These are phyloP conservation scores for Wallacemonas collosoma DNA, from an alignment of 208 protist species.

Conservation along the genomic window DNA sequence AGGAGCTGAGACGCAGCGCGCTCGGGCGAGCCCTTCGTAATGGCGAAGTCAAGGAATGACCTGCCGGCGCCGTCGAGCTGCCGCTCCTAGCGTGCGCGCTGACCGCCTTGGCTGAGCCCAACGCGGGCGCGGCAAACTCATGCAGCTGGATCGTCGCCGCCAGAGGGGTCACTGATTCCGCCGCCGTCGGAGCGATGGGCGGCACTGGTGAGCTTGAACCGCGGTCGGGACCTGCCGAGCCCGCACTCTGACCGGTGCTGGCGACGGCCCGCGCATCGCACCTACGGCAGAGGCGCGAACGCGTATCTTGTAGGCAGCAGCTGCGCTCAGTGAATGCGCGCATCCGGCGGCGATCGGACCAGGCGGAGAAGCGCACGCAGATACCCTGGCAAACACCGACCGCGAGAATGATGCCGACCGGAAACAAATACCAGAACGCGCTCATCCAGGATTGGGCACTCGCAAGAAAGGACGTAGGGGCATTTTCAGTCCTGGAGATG, in stretches of 20 bases:
- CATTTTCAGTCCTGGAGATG: neutral
- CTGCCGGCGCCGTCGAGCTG: no score
- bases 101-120: neutral
- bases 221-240: no score
- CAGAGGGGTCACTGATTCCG: no score
- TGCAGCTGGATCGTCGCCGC: no score
- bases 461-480: neutral
- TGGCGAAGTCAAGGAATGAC: no score
- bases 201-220: no score
- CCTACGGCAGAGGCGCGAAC: neutral
- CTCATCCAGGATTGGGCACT: slow-evolving; percentile 2
- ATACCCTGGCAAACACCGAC: slow-evolving; percentile 10
- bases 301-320: slow-evolving; percentile 15
- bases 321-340: slow-evolving; percentile 6
- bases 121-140: no score
- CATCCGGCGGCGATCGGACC: slow-evolving; percentile 19
- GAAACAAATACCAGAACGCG: slow-evolving; percentile 27
- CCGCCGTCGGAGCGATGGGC: no score
- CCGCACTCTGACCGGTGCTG: neutral
- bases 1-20: neutral
- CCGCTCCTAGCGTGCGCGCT: no score
- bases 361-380: slow-evolving; percentile 3
- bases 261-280: neutral
- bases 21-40: neutral
- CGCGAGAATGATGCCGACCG: slow-evolving; percentile 15